Evolutionary conservation across 2,329 filamentous ascomycete genomes (phyloP), one percentile per base, ranked within the genome.

Genomic region (Aspergillus sclerotialis): DNA sequence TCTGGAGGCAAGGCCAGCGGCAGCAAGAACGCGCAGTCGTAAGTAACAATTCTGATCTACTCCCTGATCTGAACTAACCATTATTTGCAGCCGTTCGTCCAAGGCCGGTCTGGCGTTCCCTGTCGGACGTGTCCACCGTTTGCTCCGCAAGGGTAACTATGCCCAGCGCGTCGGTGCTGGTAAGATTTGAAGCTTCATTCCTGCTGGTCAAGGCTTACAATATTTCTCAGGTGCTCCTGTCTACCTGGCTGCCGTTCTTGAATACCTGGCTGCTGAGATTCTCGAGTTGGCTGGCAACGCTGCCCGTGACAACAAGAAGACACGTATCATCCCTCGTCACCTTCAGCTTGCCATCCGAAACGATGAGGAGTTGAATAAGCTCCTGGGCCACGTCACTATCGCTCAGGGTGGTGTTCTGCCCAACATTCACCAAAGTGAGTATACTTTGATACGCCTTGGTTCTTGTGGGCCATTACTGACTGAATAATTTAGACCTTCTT

Each of bases 221-320:
- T 11, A n/a, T 38, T 26, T 30, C 30, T 19, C 49, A 75, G 75
- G 76, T 73, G 90, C 90, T 52, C 90, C 90, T 48, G 90, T 96
- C 61, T 96, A 96, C 68, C 84, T 96, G 48, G 90, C 90, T 49
- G 90, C 90, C 37, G 92, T 98, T 36, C 87, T 98, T 32, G 92
- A 98, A 73, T 98, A 98, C 67, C 84, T 98, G 40, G 90, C 92
- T 53, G 92, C 92, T 50, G 92, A 98, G 76, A 95, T 98, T 56
- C 88, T 98, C 61, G 92, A 98, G 73, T 74, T 98, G 72, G 92
- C 92, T 67, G 92, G 92, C 57, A 98, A 98, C 69, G 92, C 92
- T 58, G 92, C 92, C 47, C 90, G 92, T 57, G 92, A 98, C 75
- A 95, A 96, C 82, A 98, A 98, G 86, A 96, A 96, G 84, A 98